Percentiles rank a stretch among this genome's conserved stretches.
phyloP scores from a whole-genome alignment of 768 basidiomycete genomes.

The Leccinum variicolor region DNA sequence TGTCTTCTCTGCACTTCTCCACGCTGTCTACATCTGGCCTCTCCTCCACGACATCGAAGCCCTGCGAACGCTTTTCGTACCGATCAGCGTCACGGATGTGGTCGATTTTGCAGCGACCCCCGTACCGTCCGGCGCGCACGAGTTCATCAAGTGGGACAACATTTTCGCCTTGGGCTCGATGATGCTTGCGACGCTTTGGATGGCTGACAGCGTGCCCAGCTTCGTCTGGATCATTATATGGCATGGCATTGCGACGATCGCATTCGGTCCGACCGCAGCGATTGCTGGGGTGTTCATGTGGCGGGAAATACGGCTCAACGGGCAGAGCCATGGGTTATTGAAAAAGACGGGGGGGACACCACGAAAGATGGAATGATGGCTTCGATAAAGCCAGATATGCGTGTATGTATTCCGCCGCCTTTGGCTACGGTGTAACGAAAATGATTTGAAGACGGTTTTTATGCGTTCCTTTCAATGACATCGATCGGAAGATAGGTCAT shows the following conservation, averaged over 20 bases:
- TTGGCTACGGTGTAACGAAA: neutral
- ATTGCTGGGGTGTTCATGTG: slow-evolving; percentile 42
- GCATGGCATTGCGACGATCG: slow-evolving; percentile 38
- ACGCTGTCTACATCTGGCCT: too few species aligned
- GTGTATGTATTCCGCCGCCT: neutral
- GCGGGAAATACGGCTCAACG: slow-evolving; percentile 25
- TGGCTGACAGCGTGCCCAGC: slow-evolving; percentile 34
- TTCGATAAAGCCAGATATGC: neutral
- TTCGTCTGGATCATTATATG: slow-evolving; percentile 37
- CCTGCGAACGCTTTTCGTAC: slow-evolving; percentile 14
- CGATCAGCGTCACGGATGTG: neutral
- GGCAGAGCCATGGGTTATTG: neutral
- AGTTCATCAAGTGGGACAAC: slow-evolving; percentile 54
- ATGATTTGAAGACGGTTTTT: neutral
- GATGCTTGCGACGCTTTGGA: slow-evolving; percentile 49
- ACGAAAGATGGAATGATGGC: neutral
- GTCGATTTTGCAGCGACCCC: neutral
- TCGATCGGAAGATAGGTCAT: too few species aligned
- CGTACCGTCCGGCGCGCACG: slow-evolving; percentile 14
- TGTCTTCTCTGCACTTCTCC: too few species aligned
- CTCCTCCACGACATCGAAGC: slow-evolving; percentile 1
- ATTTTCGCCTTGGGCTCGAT: slow-evolving; percentile 38
- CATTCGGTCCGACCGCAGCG: slow-evolving; percentile 51
- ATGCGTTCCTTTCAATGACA: too few species aligned
- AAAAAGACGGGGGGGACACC: neutral